Evolutionary conservation across 768 basidiomycete genomes (phyloP).

Genomic region (Cantharellus anzutake): DNA sequence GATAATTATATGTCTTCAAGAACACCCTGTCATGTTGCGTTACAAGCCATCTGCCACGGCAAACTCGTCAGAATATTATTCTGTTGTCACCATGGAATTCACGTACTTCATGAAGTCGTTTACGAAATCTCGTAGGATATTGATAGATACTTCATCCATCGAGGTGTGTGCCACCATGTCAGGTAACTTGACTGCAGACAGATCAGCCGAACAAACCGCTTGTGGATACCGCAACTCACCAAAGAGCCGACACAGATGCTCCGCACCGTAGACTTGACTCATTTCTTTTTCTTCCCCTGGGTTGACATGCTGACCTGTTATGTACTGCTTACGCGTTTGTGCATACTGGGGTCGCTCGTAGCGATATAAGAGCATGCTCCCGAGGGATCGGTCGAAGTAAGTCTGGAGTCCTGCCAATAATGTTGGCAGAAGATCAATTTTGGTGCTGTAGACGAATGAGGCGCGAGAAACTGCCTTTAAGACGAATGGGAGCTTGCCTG

Average conservation of each 20-base stretch:
- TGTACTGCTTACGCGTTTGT: constrained; percentile 49
- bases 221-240: constrained; percentile 26
- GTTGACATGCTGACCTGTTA: constrained; percentile 51
- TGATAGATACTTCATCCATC: constrained; percentile 79
- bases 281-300: constrained; percentile 62
- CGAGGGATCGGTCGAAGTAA: constrained; percentile 86
- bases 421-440: constrained; percentile 38
- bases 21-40: constrained; percentile 66
- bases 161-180: constrained; percentile 74
- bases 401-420: constrained; percentile 68
- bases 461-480: background rate
- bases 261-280: constrained; percentile 83
- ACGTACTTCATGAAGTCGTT: constrained; percentile 69
- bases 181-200: constrained; percentile 60
- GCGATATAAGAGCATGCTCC: constrained; percentile 80
- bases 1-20: constrained; percentile 56
- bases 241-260: constrained; percentile 80
- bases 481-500: constrained; percentile 2
- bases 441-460: background rate
- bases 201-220: constrained; percentile 6
- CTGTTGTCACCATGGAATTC: background rate
- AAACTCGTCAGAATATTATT: background rate
- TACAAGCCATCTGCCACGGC: constrained; percentile 14
- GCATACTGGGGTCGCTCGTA: constrained; percentile 92
- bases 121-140: constrained; percentile 70